Conservation (phyloP, 2,329 filamentous ascomycete genomes). For the Aspergillus sclerotialis region DNA sequence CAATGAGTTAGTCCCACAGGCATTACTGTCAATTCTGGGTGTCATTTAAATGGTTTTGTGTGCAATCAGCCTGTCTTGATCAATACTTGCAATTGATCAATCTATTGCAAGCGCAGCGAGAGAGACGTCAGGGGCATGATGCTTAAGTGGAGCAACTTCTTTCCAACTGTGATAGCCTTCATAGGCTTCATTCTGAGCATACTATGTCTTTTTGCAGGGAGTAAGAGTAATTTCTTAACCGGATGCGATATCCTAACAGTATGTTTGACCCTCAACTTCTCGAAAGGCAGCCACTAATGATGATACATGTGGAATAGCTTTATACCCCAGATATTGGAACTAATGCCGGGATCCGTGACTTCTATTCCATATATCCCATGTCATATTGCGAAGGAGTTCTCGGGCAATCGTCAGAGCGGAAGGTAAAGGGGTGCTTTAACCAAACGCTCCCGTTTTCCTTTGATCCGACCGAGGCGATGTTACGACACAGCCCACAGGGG, state of each 20-base stretch:
- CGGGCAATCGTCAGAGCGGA: no score
- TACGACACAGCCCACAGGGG: conserved; percentile 41
- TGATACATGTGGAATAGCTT: no score
- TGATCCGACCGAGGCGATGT: conserved; percentile 45
- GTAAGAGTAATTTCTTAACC: conserved; percentile 50
- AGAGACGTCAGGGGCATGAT: no score
- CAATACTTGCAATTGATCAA: no score
- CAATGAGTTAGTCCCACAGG: no score
- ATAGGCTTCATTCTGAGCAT: conserved; percentile 53
- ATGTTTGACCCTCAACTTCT: no score
- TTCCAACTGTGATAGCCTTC: conserved; percentile 46
- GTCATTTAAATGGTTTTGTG: no score
- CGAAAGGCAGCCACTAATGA: no score
- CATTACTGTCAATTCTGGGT: no score
- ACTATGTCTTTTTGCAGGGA: conserved; percentile 56
- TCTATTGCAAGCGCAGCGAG: no score
- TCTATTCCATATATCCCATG: conserved; percentile 55
- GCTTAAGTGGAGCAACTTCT: conserved; percentile 19
- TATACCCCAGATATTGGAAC: conserved; percentile 33
- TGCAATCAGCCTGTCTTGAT: no score
- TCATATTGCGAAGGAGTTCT: conserved; percentile 50
- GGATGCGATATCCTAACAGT: conserved; percentile 52
- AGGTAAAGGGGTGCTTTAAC: conserved; percentile 51
- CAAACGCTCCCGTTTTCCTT: conserved; percentile 50
- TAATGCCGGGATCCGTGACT: conserved; percentile 51